Evolutionary conservation across 805 yeast species (phyloP).

Genomic region (Jamesozyma piceae): DNA sequence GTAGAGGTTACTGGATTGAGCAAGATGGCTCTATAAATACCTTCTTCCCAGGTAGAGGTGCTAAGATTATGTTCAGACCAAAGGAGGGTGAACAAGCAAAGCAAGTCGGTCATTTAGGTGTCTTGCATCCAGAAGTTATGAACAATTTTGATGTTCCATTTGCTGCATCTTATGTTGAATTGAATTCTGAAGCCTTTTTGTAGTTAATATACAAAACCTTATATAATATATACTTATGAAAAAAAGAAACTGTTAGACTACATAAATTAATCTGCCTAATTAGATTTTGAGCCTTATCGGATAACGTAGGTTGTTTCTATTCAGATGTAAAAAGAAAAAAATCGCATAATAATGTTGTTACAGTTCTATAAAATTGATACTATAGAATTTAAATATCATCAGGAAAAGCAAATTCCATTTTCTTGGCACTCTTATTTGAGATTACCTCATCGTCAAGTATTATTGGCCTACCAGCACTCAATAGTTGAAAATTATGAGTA

Average conservation of each 20-base stretch:
- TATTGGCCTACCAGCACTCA: slow-evolving; percentile 25
- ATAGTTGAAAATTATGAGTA: slow-evolving; percentile 20
- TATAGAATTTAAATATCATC: slow-evolving; percentile 18
- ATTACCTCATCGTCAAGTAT: slow-evolving; percentile 27
- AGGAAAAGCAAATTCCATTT: slow-evolving; percentile 22
- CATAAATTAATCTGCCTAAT: too few relatives aligned
- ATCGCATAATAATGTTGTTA: too few relatives aligned
- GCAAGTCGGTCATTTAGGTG: slow-evolving; percentile 80
- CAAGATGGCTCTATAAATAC: slow-evolving; percentile 58
- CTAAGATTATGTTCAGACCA: slow-evolving; percentile 67
- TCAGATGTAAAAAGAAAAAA: too few relatives aligned
- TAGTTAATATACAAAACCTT: slow-evolving; percentile 22
- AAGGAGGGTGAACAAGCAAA: slow-evolving; percentile 47
- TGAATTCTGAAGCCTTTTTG: slow-evolving; percentile 80
- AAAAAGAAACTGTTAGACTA: too few relatives aligned
- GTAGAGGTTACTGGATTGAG: slow-evolving; percentile 83
- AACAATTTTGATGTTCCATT: slow-evolving; percentile 79
- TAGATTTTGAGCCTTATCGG: too few relatives aligned
- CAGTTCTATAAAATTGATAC: background rate
- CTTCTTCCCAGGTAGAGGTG: slow-evolving; percentile 97
- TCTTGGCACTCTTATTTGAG: slow-evolving; percentile 6
- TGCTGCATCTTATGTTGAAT: slow-evolving; percentile 86
- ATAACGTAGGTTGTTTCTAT: too few relatives aligned
- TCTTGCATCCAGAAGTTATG: slow-evolving; percentile 90
- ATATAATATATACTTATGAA: background rate